A percentile compares a stretch with the other conserved stretches of the same genome.
Evolutionary conservation across 1,284 basidiomycete genomes (phyloP).

Genomic region (Boletus sp.): DNA sequence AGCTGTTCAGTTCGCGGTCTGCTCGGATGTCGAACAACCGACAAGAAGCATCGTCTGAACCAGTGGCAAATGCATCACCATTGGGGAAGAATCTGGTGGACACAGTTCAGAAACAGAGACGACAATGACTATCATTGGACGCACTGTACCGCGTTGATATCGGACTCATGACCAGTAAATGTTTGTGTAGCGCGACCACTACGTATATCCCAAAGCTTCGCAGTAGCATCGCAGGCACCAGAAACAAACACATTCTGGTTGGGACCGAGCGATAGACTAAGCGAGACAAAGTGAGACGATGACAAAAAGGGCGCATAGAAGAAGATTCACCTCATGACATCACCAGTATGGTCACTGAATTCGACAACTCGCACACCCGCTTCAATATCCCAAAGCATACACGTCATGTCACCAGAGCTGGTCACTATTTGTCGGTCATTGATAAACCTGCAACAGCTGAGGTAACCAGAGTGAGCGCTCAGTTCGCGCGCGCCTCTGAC

Average conservation of each 20-base stretch:
- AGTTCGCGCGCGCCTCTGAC: constrained; percentile 88
- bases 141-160: constrained; percentile 98
- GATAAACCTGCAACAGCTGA: constrained; percentile 97
- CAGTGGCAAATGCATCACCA: constrained; percentile 98
- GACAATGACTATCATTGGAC: constrained; percentile 42
- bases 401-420: constrained; percentile 98
- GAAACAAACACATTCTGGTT: constrained; percentile 98
- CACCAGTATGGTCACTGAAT: constrained; percentile 98
- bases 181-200: constrained; percentile 97
- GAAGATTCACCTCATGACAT: constrained; percentile 90
- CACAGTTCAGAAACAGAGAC: constrained; percentile 17
- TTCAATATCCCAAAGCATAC: constrained; percentile 99
- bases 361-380: constrained; percentile 94
- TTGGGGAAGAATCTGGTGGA: constrained; percentile 93
- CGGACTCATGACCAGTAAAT: constrained; percentile 98
- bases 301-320: constrained; percentile 11
- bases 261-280: constrained; percentile 89
- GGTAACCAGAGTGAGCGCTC: constrained; percentile 96
- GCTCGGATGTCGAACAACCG: constrained; percentile 97
- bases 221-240: constrained; percentile 97
- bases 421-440: constrained; percentile 99
- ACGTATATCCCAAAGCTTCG: constrained; percentile 98
- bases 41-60: constrained; percentile 98
- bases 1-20: constrained; percentile 94
- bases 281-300: constrained; percentile 21